Evolutionary conservation across 331 rosid species (phyloP).

Genomic region (Acacia pycnantha): DNA sequence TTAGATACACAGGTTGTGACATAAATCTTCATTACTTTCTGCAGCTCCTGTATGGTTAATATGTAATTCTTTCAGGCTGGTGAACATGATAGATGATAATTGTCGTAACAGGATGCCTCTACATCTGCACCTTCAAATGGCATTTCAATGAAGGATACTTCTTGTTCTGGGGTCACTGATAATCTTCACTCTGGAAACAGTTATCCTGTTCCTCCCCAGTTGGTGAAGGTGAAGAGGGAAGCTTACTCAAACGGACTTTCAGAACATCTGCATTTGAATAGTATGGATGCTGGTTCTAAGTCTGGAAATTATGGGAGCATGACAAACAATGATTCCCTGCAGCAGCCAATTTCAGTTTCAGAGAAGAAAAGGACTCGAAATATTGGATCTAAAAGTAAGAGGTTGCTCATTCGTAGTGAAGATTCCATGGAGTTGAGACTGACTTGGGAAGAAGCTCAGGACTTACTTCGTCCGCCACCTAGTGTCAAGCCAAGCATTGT

Average conservation of each 20-base stretch:
- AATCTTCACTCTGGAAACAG: conserved; percentile 53
- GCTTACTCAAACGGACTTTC: conserved; percentile 37
- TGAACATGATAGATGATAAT: conserved; percentile 32
- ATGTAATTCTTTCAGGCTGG: conserved; percentile 3
- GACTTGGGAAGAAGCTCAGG: conserved; percentile 99
- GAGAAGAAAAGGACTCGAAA: conserved; percentile 87
- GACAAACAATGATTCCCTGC: conserved; percentile 46
- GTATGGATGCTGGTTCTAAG: conserved; percentile 43
- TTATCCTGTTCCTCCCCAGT: conserved; percentile 40
- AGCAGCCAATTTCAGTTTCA: conserved; percentile 38
- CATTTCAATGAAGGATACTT: conserved; percentile 48
- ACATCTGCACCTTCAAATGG: conserved; percentile 60
- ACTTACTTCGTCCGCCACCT: conserved; percentile 95
- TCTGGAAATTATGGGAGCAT: conserved; percentile 48
- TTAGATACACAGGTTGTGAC: conserved; percentile 59
- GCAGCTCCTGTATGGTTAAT: conserved; percentile 21
- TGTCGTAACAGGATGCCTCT: conserved; percentile 60
- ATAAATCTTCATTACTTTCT: conserved; percentile 18
- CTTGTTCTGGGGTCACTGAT: conserved; percentile 56
- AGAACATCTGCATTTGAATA: conserved; percentile 46
- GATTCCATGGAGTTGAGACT: conserved; percentile 85
- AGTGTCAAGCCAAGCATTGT: conserved; percentile 76
- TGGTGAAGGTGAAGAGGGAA: conserved; percentile 44
- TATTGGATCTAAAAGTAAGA: conserved; percentile 84
- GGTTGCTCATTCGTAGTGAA: conserved; percentile 79